These are phyloP conservation scores for Dendrobium huoshanense DNA, from an alignment of 106 monocot species.

Conservation along the genomic window DNA sequence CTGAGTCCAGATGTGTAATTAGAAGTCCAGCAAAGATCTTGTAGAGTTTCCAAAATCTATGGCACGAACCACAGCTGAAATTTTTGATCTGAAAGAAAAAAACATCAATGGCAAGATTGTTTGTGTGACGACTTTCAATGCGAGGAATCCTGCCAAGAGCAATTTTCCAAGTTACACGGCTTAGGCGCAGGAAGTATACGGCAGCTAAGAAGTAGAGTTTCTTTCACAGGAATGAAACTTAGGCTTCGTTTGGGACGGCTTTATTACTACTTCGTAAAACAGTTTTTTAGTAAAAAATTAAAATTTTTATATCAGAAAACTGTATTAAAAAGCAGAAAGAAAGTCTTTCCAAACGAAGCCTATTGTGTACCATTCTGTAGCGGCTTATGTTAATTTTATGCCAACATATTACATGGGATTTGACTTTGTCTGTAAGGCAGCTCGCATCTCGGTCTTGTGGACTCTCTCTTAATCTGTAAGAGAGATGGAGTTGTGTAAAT, in stretches of 20 bases:
- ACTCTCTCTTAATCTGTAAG: not conserved
- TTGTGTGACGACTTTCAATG: not conserved
- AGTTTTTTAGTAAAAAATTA: no score
- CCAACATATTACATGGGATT: not conserved
- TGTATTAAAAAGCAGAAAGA: no score
- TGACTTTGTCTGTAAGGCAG: not conserved
- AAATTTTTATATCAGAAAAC: no score
- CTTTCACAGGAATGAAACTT: not conserved
- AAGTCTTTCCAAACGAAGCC: no score
- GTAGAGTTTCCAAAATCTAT: not conserved
- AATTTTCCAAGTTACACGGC: not conserved
- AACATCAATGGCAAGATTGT: not conserved
- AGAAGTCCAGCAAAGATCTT: not conserved
- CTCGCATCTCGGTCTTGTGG: not conserved
- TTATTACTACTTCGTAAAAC: no score
- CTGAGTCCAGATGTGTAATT: not conserved
- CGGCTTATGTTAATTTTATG: not conserved
- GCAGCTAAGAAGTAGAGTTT: not conserved
- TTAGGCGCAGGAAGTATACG: not conserved
- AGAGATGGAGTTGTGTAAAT: not conserved
- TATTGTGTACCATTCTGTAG: not conserved
- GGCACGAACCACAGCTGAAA: no score
- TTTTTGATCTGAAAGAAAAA: no score
- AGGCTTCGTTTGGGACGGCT: no score
- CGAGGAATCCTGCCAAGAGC: not conserved